Evolutionary conservation across 2,329 filamentous ascomycete genomes (phyloP).

Genomic region (Xylariaceae sp.): DNA sequence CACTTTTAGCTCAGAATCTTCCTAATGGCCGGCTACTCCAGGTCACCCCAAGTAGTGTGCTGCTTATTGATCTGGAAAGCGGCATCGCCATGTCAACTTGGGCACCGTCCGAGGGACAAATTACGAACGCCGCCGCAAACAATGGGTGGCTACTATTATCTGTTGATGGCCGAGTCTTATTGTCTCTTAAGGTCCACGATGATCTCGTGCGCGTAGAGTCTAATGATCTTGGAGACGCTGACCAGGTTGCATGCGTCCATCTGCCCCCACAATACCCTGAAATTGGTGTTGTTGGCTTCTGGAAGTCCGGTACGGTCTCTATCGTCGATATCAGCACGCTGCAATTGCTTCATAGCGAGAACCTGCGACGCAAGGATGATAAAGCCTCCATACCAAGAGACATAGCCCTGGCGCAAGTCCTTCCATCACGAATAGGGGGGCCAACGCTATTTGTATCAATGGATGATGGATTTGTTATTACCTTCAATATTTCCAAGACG

Average conservation of each 20-base stretch:
- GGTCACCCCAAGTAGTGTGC: slow-evolving; percentile 62
- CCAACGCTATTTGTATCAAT: slow-evolving; percentile 85
- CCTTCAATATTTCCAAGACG: slow-evolving; percentile 64
- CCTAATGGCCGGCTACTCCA: slow-evolving; percentile 65
- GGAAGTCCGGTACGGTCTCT: slow-evolving; percentile 75
- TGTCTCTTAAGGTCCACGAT: slow-evolving; percentile 61
- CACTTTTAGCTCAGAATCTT: slow-evolving; percentile 66
- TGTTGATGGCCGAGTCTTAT: slow-evolving; percentile 66
- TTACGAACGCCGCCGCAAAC: slow-evolving; percentile 78
- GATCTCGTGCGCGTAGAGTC: slow-evolving; percentile 54
- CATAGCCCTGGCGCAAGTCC: slow-evolving; percentile 72
- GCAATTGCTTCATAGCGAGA: slow-evolving; percentile 60
- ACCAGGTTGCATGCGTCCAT: slow-evolving; percentile 83
- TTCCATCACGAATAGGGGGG: slow-evolving; percentile 52
- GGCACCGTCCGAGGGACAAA: slow-evolving; percentile 49
- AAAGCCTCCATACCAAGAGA: slow-evolving; percentile 78
- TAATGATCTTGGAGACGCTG: slow-evolving; percentile 59
- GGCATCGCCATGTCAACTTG: slow-evolving; percentile 55
- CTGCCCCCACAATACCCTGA: slow-evolving; percentile 60
- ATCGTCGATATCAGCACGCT: slow-evolving; percentile 67
- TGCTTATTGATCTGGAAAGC: slow-evolving; percentile 58
- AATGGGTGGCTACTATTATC: slow-evolving; percentile 67
- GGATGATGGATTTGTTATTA: slow-evolving; percentile 87
- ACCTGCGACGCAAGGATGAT: slow-evolving; percentile 56
- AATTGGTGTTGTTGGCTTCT: slow-evolving; percentile 80